phyloP scores from a whole-genome alignment of 768 basidiomycete species.

The Gyrodon lividus region DNA sequence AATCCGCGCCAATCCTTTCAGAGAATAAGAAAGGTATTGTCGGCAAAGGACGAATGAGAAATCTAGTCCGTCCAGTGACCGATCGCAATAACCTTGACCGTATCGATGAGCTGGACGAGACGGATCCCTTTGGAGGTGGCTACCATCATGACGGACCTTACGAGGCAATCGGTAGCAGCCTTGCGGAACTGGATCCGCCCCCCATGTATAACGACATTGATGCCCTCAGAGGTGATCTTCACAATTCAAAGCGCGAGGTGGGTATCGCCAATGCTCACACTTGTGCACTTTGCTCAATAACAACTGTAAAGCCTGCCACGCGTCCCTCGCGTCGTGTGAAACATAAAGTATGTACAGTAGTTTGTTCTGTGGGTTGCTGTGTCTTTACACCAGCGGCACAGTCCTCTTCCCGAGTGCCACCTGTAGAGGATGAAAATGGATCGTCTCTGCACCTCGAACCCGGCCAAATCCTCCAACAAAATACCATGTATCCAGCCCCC shows the following conservation, averaged over 20 bases:
- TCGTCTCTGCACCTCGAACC: conserved; percentile 51
- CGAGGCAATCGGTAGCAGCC: conserved; percentile 49
- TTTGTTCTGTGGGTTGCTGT: neutral
- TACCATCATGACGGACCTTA: conserved; percentile 78
- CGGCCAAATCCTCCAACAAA: conserved; percentile 55
- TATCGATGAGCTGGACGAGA: conserved; percentile 79
- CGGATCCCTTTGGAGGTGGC: conserved; percentile 60
- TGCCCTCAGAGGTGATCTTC: conserved; percentile 1
- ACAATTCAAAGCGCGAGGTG: conserved; percentile 19
- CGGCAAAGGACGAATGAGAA: conserved; percentile 24
- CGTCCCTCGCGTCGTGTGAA: conserved; percentile 9
- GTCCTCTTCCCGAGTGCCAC: conserved; percentile 8
- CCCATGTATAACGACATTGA: conserved; percentile 1
- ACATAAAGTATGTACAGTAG: conserved; percentile 18
- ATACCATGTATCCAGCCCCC: conserved; percentile 13
- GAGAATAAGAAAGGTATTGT: conserved; percentile 4
- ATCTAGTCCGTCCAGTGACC: conserved; percentile 28
- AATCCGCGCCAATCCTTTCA: neutral
- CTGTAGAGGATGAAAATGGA: conserved; percentile 20
- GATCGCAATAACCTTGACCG: conserved; percentile 48
- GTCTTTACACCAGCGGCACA: conserved; percentile 13
- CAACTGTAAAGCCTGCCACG: conserved; percentile 12
- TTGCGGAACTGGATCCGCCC: conserved; percentile 10
- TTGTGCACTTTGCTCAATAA: conserved; percentile 7
- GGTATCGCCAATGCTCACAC: conserved; percentile 11